Base-by-base conservation (phyloP, 164 flowering plant species). In the Santalum album region DNA sequence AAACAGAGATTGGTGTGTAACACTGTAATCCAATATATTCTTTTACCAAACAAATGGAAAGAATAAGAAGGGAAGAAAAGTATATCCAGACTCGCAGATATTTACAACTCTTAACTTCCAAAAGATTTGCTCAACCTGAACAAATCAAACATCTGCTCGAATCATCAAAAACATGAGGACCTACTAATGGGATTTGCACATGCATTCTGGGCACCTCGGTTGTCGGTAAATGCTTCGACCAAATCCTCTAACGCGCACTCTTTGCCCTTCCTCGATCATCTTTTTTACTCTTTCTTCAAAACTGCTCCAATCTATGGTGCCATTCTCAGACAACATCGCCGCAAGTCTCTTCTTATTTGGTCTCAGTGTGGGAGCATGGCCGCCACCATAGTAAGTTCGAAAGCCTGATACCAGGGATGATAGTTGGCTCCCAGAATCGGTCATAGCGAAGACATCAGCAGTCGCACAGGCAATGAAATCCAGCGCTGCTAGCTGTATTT, bases 341-440 rank as follows among this genome's bases (percentile, higher is more conserved):
- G 97, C 91, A 22, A 89, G 69, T 65, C 92, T 77, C 69, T 78
- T 87, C 78, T 87, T 85, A 78, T 81, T 85, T 22, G 99, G 97
- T 51, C 92, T 64, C 62, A 94, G 55, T 14, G 75, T 80, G 14
- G 99, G 97, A 62, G 96, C 87, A 40, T 61, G 65, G 3, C 92
- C 95, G 48, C 66, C 77, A 16, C 95, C 97, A 54, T 71, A 79
- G 72, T 94, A 94, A 17, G 80, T 76, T 24, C 99, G 68, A 56
- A 71, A 85, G 52, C 99, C 99, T 11, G 97, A 84, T 32, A 90
- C 99, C 21, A 90, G 68, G 25, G 97, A 87, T 24, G 99, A 82
- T 32, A 94, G 77, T 72, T 94, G 99, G 78, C 97, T 90, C 42
- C 99, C 99, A 2, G 99, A 82, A 63, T 92, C 99, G 12, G 99